Base-by-base conservation (phyloP, 164 flowering plant genomes). In the Magnolia kwangsiensis region DNA sequence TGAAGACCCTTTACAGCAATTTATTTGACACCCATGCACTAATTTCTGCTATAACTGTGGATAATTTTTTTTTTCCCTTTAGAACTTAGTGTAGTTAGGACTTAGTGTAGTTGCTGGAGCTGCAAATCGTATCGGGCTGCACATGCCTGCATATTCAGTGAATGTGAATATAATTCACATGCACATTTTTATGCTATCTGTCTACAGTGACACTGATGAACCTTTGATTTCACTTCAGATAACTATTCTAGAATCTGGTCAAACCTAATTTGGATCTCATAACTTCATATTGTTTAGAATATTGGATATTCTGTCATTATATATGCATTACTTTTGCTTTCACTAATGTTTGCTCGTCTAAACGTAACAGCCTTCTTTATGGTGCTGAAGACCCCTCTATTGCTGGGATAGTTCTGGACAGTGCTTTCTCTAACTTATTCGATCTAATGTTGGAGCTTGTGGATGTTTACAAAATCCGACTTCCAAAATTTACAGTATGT, bases 301-400 rank as follows among this genome's bases (percentile, higher is more conserved):
- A 16, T n/a, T 21, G 21, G 6, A n/a, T 63, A 63, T 7, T 63
- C 19, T 63, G 65, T 16, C 19, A 63, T 27, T 27, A 27, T 27
- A 27, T 27, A 27, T n/a, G 65, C 65, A 18, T 16, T 37, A 3
- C 65, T 65, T 23, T 24, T 21, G 21, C 14, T 24, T 20, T 65
- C 21, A 65, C 5, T 65, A 65, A 65, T 65, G 24, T 65, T 14
- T 23, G 21, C 11, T 63, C 51, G 14, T 55, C 69, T 72, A 63
- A 71, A 51, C 69, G 14, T 24, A 89, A 86, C 91, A 93, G 99
- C 88, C 89, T 95, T 81, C 93, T 95, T 71, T 95, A 92, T 88
- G 99, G 97, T 85, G 97, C 95, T 71, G 99, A 91, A 84, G 98
- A 95, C 81, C 97, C 99, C 58, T 95, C 99, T 37, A 87, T 95